Evolutionary conservation across 2,329 filamentous ascomycete genomes (phyloP).

Genomic region (Cladophialophora bantiana): DNA sequence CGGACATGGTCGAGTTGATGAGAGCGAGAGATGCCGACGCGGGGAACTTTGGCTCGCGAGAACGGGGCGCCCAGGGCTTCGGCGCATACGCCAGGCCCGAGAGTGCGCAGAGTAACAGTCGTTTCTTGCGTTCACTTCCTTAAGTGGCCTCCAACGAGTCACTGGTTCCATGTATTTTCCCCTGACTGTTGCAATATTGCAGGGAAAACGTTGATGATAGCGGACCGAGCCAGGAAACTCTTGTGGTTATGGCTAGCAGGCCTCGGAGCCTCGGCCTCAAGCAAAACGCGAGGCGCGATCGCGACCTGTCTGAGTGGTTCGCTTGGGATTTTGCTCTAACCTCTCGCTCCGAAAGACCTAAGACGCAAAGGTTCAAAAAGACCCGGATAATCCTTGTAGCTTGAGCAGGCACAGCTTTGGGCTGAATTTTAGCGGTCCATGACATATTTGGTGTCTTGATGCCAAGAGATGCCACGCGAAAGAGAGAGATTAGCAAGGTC

Average conservation of each 20-base stretch:
- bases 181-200: neutral
- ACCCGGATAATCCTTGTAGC: neutral
- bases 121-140: too few relatives aligned
- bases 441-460: neutral
- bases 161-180: neutral
- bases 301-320: neutral
- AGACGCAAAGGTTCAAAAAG: neutral
- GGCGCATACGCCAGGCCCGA: too few relatives aligned
- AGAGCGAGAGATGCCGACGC: neutral
- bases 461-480: neutral
- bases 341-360: neutral
- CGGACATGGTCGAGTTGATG: conserved; percentile 1
- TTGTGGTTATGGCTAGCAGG: neutral
- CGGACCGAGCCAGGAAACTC: neutral
- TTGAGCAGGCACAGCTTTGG: neutral
- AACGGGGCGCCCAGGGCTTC: too few relatives aligned
- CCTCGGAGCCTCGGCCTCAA: neutral
- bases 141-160: too few relatives aligned
- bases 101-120: too few relatives aligned
- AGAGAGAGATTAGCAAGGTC: too few relatives aligned
- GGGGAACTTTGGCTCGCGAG: too few relatives aligned
- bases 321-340: neutral
- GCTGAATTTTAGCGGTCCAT: neutral
- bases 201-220: neutral
- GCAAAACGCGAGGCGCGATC: neutral